Evolutionary conservation across 2,329 filamentous ascomycete genomes (phyloP).

Genomic region (Knufia fluminis): DNA sequence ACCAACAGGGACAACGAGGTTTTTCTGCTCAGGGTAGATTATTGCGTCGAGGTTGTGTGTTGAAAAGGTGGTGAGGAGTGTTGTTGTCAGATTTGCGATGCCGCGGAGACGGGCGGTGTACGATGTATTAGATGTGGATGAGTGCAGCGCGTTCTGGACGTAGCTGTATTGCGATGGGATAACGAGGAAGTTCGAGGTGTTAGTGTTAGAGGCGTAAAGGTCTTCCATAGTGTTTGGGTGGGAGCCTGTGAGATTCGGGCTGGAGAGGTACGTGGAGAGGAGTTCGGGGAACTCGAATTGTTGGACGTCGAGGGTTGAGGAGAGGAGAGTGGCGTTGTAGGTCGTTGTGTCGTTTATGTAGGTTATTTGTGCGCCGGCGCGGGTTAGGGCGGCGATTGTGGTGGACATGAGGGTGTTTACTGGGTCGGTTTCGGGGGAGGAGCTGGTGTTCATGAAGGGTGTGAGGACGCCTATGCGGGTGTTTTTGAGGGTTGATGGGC

Average conservation of each 20-base stretch:
- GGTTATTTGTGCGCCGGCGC: slow-evolving; percentile 43
- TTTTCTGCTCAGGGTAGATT: slow-evolving; percentile 57
- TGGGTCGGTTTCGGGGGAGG: slow-evolving; percentile 44
- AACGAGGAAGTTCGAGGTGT: slow-evolving; percentile 47
- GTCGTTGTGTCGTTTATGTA: slow-evolving; percentile 38
- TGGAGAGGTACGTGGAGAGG: slow-evolving; percentile 48
- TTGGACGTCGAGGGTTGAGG: slow-evolving; percentile 48
- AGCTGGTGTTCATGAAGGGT: slow-evolving; percentile 50
- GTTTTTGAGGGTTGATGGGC: slow-evolving; percentile 27
- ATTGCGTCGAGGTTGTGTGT: slow-evolving; percentile 45
- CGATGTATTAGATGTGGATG: slow-evolving; percentile 42
- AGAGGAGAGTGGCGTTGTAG: slow-evolving; percentile 46
- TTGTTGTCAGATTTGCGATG: slow-evolving; percentile 45
- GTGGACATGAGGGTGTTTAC: slow-evolving; percentile 47
- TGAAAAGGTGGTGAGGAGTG: slow-evolving; percentile 44
- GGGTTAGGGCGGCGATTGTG: slow-evolving; percentile 38
- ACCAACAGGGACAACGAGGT: slow-evolving; percentile 52
- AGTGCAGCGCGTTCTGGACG: slow-evolving; percentile 42
- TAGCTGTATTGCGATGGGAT: slow-evolving; percentile 51
- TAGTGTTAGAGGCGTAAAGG: slow-evolving; percentile 20
- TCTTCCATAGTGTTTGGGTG: slow-evolving; percentile 29
- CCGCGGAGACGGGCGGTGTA: slow-evolving; percentile 41
- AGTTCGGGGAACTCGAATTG: slow-evolving; percentile 49
- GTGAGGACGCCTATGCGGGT: slow-evolving; percentile 43
- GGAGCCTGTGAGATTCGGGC: slow-evolving; percentile 32